phyloP scores from a whole-genome alignment of 2,329 filamentous ascomycete species.

The Ophiostoma perfectum region DNA sequence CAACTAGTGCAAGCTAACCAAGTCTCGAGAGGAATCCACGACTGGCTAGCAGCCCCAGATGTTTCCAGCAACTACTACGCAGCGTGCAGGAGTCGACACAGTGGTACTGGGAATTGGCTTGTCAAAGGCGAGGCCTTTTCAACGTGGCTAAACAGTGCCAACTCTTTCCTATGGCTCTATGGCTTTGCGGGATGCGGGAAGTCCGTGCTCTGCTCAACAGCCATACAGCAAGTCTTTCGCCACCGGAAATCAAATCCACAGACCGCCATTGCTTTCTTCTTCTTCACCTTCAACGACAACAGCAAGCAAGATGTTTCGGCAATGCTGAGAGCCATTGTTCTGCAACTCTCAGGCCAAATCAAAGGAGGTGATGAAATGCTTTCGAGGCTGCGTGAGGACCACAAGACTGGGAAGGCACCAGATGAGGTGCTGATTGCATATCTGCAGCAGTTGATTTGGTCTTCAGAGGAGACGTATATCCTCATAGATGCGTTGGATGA shows the following conservation, averaged over 20 bases:
- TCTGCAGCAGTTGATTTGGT: constrained; percentile 27
- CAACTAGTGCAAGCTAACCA: not conserved
- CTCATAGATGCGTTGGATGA: constrained; percentile 37
- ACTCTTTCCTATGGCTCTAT: constrained; percentile 38
- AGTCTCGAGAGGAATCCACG: not conserved
- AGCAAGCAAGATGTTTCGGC: constrained; percentile 32
- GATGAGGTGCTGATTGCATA: constrained; percentile 25
- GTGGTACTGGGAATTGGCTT: constrained; percentile 36
- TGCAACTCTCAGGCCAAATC: constrained; percentile 34
- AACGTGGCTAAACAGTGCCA: constrained; percentile 29
- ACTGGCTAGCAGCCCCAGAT: not conserved
- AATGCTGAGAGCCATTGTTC: constrained; percentile 34
- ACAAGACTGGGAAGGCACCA: constrained; percentile 8
- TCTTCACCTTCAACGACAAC: constrained; percentile 37
- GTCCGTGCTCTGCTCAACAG: constrained; percentile 37
- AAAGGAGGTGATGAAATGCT: constrained; percentile 24
- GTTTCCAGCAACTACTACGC: not conserved
- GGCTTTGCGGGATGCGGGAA: constrained; percentile 40
- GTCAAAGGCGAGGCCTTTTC: constrained; percentile 28
- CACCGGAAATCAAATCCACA: constrained; percentile 22
- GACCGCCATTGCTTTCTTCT: constrained; percentile 37
- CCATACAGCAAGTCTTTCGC: constrained; percentile 32
- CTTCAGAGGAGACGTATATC: constrained; percentile 34
- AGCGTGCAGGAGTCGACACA: not conserved
- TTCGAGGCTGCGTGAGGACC: constrained; percentile 25